Percentiles rank a stretch among this genome's conserved stretches.
Conservation (phyloP, 225 moss, liverwort and hornwort genomes). For the Bryoerythrophyllum caledonicum region DNA sequence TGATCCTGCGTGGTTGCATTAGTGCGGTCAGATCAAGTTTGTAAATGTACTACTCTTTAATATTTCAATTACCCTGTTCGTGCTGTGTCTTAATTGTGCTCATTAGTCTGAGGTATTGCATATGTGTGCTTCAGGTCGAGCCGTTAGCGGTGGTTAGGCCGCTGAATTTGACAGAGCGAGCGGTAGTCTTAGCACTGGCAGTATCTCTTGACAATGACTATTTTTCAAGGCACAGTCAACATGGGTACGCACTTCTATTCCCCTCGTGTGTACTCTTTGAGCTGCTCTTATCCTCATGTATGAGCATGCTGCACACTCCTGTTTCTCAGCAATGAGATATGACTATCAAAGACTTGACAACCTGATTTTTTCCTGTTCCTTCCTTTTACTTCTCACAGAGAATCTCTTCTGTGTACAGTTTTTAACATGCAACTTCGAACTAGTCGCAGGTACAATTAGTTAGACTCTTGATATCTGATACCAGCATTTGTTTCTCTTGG, state of each 20-base stretch:
- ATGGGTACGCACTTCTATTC: conserved; percentile 33
- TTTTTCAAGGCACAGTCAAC: conserved; percentile 73
- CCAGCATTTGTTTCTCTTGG: conserved; percentile 17
- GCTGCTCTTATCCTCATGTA: conserved; percentile 6
- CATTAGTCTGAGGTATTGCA: neutral
- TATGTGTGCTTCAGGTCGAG: conserved; percentile 54
- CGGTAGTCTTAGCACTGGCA: conserved; percentile 82
- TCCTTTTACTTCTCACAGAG: neutral
- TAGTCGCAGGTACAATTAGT: neutral
- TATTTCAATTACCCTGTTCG: neutral
- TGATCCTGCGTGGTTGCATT: neutral
- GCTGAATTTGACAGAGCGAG: conserved; percentile 74
- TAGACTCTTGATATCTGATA: neutral
- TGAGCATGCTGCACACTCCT: neutral
- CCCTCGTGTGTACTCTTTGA: neutral
- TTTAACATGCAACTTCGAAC: neutral
- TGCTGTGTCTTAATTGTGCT: conserved; percentile 4
- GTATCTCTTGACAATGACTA: conserved; percentile 97
- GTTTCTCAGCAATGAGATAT: neutral
- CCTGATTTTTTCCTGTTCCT: neutral
- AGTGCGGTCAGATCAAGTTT: neutral
- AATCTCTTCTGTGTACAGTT: neutral
- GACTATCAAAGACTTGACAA: neutral
- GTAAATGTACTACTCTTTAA: neutral
- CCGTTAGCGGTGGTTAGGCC: conserved; percentile 60